phyloP scores from a whole-genome alignment of 169 alveolate genomes.

The Plasmodium billcollinsi region DNA sequence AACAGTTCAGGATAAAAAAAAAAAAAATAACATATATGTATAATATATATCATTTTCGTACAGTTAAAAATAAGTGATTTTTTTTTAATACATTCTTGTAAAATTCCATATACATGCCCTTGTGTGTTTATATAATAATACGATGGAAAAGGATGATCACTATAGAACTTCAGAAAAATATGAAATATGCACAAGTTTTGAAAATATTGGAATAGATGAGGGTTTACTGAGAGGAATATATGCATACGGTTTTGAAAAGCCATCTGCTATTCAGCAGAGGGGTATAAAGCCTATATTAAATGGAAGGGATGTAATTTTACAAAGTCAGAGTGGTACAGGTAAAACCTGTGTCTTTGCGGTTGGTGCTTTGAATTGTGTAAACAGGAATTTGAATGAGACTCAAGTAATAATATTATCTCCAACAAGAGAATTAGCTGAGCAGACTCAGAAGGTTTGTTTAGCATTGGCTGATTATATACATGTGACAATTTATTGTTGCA shows the following conservation, averaged over 20 bases:
- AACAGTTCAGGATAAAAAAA: too few relatives aligned
- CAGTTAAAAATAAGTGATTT: too few relatives aligned
- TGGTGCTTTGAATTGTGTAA: slow-evolving; percentile 96
- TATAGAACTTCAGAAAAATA: slow-evolving; percentile 54
- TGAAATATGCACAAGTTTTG: slow-evolving; percentile 88
- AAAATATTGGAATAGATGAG: slow-evolving; percentile 95
- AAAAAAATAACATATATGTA: too few relatives aligned
- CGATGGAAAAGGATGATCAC: slow-evolving; percentile 44
- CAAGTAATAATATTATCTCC: slow-evolving; percentile 98
- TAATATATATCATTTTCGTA: too few relatives aligned
- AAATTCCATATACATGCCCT: too few relatives aligned
- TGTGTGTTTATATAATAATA: neutral
- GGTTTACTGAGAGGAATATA: slow-evolving; percentile 97
- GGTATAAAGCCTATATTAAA: slow-evolving; percentile 99
- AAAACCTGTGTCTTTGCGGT: slow-evolving; percentile 99
- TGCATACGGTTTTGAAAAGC: slow-evolving; percentile 99
- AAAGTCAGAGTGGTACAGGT: slow-evolving; percentile 99
- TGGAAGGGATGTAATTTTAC: slow-evolving; percentile 99
- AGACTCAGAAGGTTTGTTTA: slow-evolving; percentile 94
- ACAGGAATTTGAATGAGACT: slow-evolving; percentile 91
- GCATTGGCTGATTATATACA: slow-evolving; percentile 94
- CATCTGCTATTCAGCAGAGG: slow-evolving; percentile 99
- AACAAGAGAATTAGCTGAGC: slow-evolving; percentile 99
- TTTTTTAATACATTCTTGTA: too few relatives aligned
- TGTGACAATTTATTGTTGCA: slow-evolving; percentile 96